A percentile compares a stretch with the other conserved stretches of the same genome.
These are phyloP conservation scores for Diplodia scrobiculata DNA, from an alignment of 2,329 filamentous ascomycete genomes.

Conservation along the genomic window DNA sequence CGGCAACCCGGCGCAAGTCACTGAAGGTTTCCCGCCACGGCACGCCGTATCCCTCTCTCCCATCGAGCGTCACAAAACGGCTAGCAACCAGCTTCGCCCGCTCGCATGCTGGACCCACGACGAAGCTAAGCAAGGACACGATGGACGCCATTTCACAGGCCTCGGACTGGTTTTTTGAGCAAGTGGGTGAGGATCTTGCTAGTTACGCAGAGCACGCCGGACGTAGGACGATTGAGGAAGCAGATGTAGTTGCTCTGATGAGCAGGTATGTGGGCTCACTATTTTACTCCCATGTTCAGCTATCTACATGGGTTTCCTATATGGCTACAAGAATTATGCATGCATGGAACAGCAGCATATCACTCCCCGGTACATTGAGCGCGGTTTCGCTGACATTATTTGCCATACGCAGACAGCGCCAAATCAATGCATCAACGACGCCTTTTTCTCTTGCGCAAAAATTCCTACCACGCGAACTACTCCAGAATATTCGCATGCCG, in stretches of 20 bases:
- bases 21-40: constrained; percentile 69
- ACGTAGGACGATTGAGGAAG: constrained; percentile 82
- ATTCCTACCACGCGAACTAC: constrained; percentile 76
- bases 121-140: constrained; percentile 72
- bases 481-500: constrained; percentile 78
- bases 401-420: constrained; percentile 67
- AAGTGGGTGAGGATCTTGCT: constrained; percentile 75
- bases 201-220: constrained; percentile 80
- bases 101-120: constrained; percentile 64
- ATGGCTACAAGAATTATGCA: constrained; percentile 27
- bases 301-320: constrained; percentile 12
- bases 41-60: constrained; percentile 73
- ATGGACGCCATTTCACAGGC: constrained; percentile 75
- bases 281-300: constrained; percentile 27
- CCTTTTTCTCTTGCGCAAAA: constrained; percentile 83
- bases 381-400: neutral
- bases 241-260: constrained; percentile 80
- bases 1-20: constrained; percentile 50
- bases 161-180: constrained; percentile 90
- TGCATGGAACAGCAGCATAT: constrained; percentile 3
- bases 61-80: constrained; percentile 70
- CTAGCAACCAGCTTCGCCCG: constrained; percentile 71
- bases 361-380: neutral
- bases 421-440: constrained; percentile 70
- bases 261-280: constrained; percentile 63